Base-by-base conservation (phyloP, 1,284 basidiomycete species). In the Phaffia rhodozyma region DNA sequence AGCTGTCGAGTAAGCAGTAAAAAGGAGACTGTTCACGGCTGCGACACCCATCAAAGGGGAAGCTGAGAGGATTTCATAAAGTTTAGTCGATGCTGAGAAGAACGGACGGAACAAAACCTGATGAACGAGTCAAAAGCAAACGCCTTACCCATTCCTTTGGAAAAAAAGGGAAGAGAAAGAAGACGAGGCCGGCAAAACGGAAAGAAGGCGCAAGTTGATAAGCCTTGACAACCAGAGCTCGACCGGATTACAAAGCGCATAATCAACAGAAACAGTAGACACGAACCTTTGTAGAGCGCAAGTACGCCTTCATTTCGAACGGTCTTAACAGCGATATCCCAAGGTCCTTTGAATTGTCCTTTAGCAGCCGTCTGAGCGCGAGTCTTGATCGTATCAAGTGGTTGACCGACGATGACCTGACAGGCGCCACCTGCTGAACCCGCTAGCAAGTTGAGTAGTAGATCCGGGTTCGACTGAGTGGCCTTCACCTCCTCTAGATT, bases 41-140 rank as follows among this genome's bases (percentile, higher is more conserved):
- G 93, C 90, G 34, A 98, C 88, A n/a, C 94, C 94, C 54, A 96
- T 66, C 11, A 98, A 79, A 0, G 94, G 94, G 56, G 88, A 91
- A 0, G 86, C 81, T 89, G 70, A 9, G 70, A 9, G 30, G 56
- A 48, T 43, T 43, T 20, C 48, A 29, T 29, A 20, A 2, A 7
- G 5, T 27, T 20, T 48, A 5, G n/a, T 23, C 29, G 30, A 34
- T 27, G 2, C 20, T 52, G 7, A 48, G 29, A 0, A 13, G 58
- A n/a, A 38, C 29, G 23, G n/a, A 27, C n/a, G 32, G 21, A 48
- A 55, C 25, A 5, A 43, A 43, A 11, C 7, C 2, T 11, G 13
- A 43, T 43, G 38, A 11, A 53, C 18, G 11, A 53, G 25, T 32
- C 2, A 13, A 16, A 53, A 20, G 1, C 6, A 16, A 49, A 27